A percentile compares a stretch with the other conserved stretches of the same genome.
Conservation (phyloP, 2,329 filamentous ascomycete genomes). For the Trichoderma asperellum region DNA sequence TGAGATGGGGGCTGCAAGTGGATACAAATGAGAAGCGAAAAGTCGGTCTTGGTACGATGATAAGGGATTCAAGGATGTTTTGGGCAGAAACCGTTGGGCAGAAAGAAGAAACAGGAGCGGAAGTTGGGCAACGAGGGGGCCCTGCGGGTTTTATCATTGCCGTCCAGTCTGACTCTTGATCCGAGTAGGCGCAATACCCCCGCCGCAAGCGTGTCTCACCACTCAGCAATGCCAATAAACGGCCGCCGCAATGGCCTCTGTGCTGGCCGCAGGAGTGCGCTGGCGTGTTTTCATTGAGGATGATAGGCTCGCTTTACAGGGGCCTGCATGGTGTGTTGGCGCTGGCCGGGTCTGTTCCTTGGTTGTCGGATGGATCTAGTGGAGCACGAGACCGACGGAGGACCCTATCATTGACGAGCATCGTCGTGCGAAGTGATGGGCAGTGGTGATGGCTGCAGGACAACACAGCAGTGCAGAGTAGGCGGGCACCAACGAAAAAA, state of each 20-base stretch:
- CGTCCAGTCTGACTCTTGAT: conserved; percentile 37
- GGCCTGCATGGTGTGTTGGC: conserved; percentile 38
- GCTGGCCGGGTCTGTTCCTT: conserved; percentile 46
- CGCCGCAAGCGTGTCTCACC: conserved; percentile 34
- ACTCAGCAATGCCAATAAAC: conserved; percentile 29
- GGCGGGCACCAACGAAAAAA: conserved; percentile 26
- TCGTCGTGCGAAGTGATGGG: conserved; percentile 40
- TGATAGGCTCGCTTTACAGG: conserved; percentile 48
- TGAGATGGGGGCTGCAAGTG: conserved; percentile 30
- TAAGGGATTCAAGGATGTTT: conserved; percentile 35
- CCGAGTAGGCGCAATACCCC: conserved; percentile 33
- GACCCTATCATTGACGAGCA: conserved; percentile 50
- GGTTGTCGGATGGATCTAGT: conserved; percentile 41
- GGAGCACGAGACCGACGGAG: conserved; percentile 38
- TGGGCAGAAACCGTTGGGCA: conserved; percentile 49
- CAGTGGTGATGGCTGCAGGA: conserved; percentile 50
- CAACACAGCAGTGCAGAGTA: conserved; percentile 49
- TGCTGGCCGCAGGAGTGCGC: conserved; percentile 54
- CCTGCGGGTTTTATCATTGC: conserved; percentile 54
- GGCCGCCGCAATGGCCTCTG: conserved; percentile 43
- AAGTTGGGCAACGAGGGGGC: conserved; percentile 51
- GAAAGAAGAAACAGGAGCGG: conserved; percentile 39
- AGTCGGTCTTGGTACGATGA: conserved; percentile 29
- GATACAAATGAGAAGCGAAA: conserved; percentile 35
- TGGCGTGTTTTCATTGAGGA: conserved; percentile 48